Percentiles rank a stretch among this genome's conserved stretches.
Conservation (phyloP, 306 rosid genomes). For the Vigna hirtella region DNA sequence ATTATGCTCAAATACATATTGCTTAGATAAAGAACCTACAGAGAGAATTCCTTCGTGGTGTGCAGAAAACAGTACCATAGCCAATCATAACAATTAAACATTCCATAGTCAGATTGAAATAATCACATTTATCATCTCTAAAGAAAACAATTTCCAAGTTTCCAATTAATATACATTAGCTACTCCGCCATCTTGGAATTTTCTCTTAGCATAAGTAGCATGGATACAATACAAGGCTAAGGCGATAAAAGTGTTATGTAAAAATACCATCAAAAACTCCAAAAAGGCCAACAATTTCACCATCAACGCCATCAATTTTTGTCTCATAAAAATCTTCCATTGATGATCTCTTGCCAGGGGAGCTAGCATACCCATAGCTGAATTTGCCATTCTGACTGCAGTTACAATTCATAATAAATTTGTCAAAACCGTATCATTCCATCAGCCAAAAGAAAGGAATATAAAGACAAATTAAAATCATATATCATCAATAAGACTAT, state of each 20-base stretch:
- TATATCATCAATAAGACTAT: background rate
- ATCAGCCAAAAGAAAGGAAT: slow-evolving; percentile 6
- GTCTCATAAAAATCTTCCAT: slow-evolving; percentile 99
- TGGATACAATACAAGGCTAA: slow-evolving; percentile 2
- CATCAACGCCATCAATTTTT: slow-evolving; percentile 92
- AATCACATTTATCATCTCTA: background rate
- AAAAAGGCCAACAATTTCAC: slow-evolving; percentile 95
- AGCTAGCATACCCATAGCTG: slow-evolving; percentile 98
- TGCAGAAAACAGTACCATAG: slow-evolving; percentile 17
- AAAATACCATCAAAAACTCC: slow-evolving; percentile 93
- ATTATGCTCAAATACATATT: slow-evolving; percentile 11
- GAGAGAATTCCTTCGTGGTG: slow-evolving; percentile 29
- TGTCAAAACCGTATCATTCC: slow-evolving; percentile 37
- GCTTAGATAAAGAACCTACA: slow-evolving; percentile 29
- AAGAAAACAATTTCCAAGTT: background rate
- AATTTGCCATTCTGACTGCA: slow-evolving; percentile 95
- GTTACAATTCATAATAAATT: slow-evolving; percentile 47
- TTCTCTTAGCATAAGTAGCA: slow-evolving; percentile 20
- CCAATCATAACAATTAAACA: slow-evolving; percentile 1
- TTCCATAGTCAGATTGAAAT: slow-evolving; percentile 18
- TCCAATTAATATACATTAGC: slow-evolving; percentile 17
- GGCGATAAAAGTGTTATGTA: slow-evolving; percentile 28
- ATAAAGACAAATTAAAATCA: slow-evolving; percentile 3
- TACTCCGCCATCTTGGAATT: slow-evolving; percentile 4
- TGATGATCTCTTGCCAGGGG: slow-evolving; percentile 95